Conservation (phyloP, 1,284 basidiomycete genomes). For the Irpex lacteus region DNA sequence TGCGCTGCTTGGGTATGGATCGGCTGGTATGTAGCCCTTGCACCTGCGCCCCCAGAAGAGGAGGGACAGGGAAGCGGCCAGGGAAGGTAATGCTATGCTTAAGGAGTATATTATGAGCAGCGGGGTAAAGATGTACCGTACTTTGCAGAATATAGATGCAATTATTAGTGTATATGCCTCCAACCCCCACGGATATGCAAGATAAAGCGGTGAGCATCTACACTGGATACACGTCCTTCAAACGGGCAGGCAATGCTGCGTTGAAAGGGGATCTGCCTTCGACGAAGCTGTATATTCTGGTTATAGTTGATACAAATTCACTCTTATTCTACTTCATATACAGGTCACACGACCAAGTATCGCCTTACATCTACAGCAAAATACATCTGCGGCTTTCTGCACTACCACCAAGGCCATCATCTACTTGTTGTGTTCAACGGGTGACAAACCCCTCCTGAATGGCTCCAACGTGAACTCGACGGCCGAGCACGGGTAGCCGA, state of each 20-base stretch:
- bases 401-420: background rate
- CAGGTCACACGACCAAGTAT: background rate
- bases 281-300: too few species aligned
- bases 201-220: too few species aligned
- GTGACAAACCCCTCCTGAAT: constrained; percentile 65
- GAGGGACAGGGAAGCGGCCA: background rate
- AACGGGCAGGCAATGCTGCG: too few species aligned
- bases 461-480: constrained; percentile 94
- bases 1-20: too few species aligned
- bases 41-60: background rate
- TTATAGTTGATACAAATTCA: background rate
- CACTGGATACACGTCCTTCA: too few species aligned
- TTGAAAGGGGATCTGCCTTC: too few species aligned
- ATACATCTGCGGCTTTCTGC: too few species aligned
- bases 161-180: too few species aligned
- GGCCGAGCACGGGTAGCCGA: constrained; percentile 93
- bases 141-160: too few species aligned
- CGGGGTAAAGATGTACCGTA: too few species aligned
- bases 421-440: background rate
- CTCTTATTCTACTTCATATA: background rate
- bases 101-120: background rate
- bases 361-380: too few species aligned
- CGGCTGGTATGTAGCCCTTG: background rate
- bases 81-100: background rate
- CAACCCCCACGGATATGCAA: too few species aligned